These are phyloP conservation scores for Fraxinus baroniana DNA, from an alignment of 305 asterid genomes.

Conservation along the genomic window DNA sequence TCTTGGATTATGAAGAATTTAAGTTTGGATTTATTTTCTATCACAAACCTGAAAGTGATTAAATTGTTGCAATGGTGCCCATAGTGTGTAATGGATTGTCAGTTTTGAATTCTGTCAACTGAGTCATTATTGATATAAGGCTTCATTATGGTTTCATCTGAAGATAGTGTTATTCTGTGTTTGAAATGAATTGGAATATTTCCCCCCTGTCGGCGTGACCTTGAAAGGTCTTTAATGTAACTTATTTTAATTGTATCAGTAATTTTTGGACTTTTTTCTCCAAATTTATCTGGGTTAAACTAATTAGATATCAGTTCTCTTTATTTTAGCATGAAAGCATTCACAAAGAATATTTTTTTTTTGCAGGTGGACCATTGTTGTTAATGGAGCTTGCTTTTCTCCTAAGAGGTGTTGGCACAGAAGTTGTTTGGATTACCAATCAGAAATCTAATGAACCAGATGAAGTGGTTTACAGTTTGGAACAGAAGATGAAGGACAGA, in stretches of 20 bases:
- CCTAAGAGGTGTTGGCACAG: slow-evolving; percentile 69
- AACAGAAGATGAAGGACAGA: slow-evolving; percentile 67
- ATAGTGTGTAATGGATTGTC: background rate
- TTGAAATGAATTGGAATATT: no score
- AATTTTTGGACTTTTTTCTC: background rate
- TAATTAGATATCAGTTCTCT: background rate
- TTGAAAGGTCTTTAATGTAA: background rate
- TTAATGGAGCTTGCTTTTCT: slow-evolving; percentile 94
- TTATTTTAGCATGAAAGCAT: background rate
- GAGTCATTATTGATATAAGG: background rate
- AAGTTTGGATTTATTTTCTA: background rate
- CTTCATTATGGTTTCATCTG: background rate
- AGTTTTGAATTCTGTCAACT: background rate
- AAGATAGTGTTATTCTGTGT: background rate
- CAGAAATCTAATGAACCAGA: slow-evolving; percentile 67
- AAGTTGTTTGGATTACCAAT: slow-evolving; percentile 84
- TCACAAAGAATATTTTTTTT: background rate
- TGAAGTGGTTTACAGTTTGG: slow-evolving; percentile 68
- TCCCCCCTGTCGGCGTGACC: no score
- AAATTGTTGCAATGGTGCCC: background rate
- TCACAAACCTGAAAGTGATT: background rate
- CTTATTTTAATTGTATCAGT: background rate
- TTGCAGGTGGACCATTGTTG: slow-evolving; percentile 79
- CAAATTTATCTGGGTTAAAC: background rate
- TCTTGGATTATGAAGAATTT: background rate